Conservation (phyloP, 352 stramenopile genomes). For the Achlya hypogyna region DNA sequence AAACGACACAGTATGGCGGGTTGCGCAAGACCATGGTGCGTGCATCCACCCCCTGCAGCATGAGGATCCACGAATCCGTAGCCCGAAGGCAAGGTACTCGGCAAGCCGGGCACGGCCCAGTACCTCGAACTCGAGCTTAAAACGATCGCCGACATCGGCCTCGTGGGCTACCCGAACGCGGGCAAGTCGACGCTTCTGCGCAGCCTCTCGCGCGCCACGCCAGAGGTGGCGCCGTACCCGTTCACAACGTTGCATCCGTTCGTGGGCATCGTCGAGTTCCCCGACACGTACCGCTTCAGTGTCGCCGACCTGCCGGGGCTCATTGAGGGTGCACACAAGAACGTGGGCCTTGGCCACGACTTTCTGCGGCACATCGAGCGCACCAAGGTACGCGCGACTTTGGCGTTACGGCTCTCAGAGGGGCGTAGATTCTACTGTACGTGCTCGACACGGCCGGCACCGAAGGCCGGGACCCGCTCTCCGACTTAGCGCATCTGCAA, state of each 20-base stretch:
- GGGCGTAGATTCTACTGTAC: slow-evolving; percentile 69
- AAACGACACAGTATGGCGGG: slow-evolving; percentile 69
- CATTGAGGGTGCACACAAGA: slow-evolving; percentile 88
- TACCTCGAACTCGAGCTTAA: slow-evolving; percentile 98
- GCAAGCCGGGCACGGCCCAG: slow-evolving; percentile 86
- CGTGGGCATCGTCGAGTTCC: slow-evolving; percentile 92
- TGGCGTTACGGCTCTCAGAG: background rate
- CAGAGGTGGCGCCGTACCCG: slow-evolving; percentile 94
- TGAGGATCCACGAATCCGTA: slow-evolving; percentile 21
- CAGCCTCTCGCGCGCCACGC: slow-evolving; percentile 86
- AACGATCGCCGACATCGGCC: slow-evolving; percentile 95
- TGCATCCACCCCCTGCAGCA: background rate
- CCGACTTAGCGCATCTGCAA: slow-evolving; percentile 72
- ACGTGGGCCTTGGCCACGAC: slow-evolving; percentile 96
- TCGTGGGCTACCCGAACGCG: slow-evolving; percentile 99
- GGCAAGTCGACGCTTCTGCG: slow-evolving; percentile 95
- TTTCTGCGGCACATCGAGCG: slow-evolving; percentile 99
- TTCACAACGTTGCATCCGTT: slow-evolving; percentile 97
- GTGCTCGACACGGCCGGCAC: slow-evolving; percentile 75
- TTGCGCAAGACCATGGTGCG: slow-evolving; percentile 71
- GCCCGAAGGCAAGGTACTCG: slow-evolving; percentile 59
- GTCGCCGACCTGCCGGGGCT: slow-evolving; percentile 85
- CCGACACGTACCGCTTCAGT: slow-evolving; percentile 88
- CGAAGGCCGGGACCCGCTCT: slow-evolving; percentile 63
- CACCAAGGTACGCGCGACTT: slow-evolving; percentile 83